Percentiles rank a stretch among this genome's conserved stretches.
phyloP scores from a whole-genome alignment of 1,284 basidiomycete species.

The Lignosus rhinocerotis region DNA sequence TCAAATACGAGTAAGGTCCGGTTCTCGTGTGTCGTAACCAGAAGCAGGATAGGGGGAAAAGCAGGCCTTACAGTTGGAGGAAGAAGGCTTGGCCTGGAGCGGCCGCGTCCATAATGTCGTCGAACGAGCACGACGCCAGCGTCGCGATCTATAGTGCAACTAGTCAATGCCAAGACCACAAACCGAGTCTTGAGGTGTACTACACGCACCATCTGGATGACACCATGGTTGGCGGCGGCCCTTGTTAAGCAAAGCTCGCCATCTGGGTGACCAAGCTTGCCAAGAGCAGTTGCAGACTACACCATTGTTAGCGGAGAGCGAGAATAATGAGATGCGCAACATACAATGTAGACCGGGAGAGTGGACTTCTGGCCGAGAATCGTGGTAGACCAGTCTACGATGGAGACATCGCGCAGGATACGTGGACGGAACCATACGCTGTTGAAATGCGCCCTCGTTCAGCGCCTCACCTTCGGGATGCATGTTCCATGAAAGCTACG shows the following conservation, averaged over 20 bases:
- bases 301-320: not conserved
- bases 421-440: constrained; percentile 78
- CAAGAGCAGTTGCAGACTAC: constrained; percentile 76
- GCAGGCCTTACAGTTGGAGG: constrained; percentile 62
- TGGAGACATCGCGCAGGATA: constrained; percentile 63
- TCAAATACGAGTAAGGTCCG: not conserved
- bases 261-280: constrained; percentile 93
- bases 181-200: not conserved
- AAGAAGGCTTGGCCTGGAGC: constrained; percentile 76
- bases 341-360: constrained; percentile 62
- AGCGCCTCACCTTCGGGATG: not conserved
- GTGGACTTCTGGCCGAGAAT: constrained; percentile 57
- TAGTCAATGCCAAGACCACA: not conserved
- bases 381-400: constrained; percentile 61
- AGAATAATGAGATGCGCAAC: not conserved
- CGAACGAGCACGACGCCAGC: constrained; percentile 85
- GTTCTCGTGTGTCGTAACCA: not conserved
- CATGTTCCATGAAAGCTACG: constrained; percentile 7
- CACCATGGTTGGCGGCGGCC: constrained; percentile 75
- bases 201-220: constrained; percentile 84
- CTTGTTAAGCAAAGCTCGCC: constrained; percentile 88
- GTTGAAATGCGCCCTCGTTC: not conserved
- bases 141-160: constrained; percentile 57
- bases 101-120: constrained; percentile 83
- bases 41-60: not conserved